Percentiles rank a stretch among this genome's conserved stretches.
Conservation (phyloP, 2,329 filamentous ascomycete genomes). For the Dothiorella sarmentorum region DNA sequence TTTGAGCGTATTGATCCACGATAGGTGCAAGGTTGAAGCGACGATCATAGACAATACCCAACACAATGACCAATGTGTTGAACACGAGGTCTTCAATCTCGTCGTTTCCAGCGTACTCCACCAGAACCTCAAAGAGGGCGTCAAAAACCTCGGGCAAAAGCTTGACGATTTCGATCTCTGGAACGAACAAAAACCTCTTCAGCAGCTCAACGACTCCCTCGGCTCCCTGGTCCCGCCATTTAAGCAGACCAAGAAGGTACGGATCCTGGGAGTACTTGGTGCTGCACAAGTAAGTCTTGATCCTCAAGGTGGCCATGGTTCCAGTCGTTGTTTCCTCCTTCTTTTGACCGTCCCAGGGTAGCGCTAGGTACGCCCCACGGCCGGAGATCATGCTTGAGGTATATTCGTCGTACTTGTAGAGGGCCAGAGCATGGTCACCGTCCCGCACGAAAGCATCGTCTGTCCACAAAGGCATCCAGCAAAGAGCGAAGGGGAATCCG, state of each 20-base stretch:
- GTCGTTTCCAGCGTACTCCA: conserved; percentile 85
- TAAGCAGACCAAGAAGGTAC: conserved; percentile 74
- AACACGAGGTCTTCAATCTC: conserved; percentile 93
- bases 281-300: conserved; percentile 88
- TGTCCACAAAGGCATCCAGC: conserved; percentile 92
- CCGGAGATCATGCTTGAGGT: conserved; percentile 71
- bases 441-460: conserved; percentile 85
- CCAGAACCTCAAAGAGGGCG: conserved; percentile 83
- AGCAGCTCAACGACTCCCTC: conserved; percentile 71
- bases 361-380: conserved; percentile 79
- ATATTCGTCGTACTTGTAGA: conserved; percentile 90
- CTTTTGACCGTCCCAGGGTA: conserved; percentile 75
- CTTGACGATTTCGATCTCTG: conserved; percentile 97
- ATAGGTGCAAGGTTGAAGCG: conserved; percentile 87
- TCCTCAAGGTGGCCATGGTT: conserved; percentile 70
- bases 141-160: conserved; percentile 85
- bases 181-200: conserved; percentile 84
- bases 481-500: conserved; percentile 82
- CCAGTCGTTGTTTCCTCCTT: conserved; percentile 74
- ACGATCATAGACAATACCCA: conserved; percentile 91
- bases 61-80: conserved; percentile 79
- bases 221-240: conserved; percentile 75
- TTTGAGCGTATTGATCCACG: conserved; percentile 87
- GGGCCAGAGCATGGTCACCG: conserved; percentile 71
- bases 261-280: conserved; percentile 93